These are phyloP conservation scores for Talaromyces albobiverticillius DNA, from an alignment of 2,329 filamentous ascomycete genomes.

Conservation along the genomic window DNA sequence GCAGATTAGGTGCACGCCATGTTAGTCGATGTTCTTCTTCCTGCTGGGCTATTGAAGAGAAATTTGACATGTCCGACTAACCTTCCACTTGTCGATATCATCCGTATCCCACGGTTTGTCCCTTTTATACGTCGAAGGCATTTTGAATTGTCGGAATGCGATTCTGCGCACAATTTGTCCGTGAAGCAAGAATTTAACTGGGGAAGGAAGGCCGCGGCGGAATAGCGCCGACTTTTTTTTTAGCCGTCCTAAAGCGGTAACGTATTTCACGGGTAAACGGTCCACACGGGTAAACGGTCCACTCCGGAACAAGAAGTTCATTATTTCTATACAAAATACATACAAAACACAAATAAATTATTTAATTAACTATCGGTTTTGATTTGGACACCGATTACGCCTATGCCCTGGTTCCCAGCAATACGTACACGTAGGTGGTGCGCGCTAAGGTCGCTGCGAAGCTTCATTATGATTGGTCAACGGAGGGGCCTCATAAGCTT, in stretches of 20 bases:
- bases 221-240: conserved; percentile 10
- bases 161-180: not conserved
- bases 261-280: too few species aligned
- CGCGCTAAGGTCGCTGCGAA: too few species aligned
- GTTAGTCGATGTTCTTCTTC: not conserved
- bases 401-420: too few species aligned
- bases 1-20: conserved; percentile 6
- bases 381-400: too few species aligned
- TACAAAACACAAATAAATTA: too few species aligned
- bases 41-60: not conserved
- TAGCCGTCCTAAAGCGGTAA: conserved; percentile 1
- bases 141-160: conserved; percentile 37
- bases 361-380: too few species aligned
- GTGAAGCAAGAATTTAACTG: conserved; percentile 7
- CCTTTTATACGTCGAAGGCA: conserved; percentile 86
- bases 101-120: conserved; percentile 96
- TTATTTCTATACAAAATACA: too few species aligned
- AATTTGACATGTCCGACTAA: conserved; percentile 26
- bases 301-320: too few species aligned
- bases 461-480: too few species aligned
- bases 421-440: too few species aligned
- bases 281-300: too few species aligned
- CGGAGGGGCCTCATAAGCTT: too few species aligned
- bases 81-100: conserved; percentile 96
- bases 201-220: conserved; percentile 6